Evolutionary conservation across 805 yeast species (phyloP), one percentile per base, ranked within the genome.

Genomic region (Ogataea minuta): DNA sequence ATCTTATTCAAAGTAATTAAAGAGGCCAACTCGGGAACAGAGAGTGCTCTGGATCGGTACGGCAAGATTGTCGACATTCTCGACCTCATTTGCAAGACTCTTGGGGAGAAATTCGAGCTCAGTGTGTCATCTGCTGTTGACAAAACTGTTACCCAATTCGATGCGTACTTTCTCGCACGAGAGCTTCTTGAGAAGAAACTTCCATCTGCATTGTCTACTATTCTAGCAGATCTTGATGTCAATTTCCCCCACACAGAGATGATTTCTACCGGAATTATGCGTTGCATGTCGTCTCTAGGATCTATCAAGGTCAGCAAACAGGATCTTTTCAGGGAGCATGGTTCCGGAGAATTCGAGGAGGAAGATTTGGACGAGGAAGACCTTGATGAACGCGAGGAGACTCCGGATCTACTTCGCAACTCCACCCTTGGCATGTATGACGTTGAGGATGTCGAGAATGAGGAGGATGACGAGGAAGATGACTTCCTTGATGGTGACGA

Each of bases 341-440:
- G 51, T 6, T 48, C 45, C 2, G 57, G 57, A 15, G 65, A 59
- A n/a, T 64, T 54, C 6, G 79, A 70, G 26, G 76, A 71, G 29
- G 81, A 76, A 23, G 91, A 81, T 26, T 74, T 76, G 19, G 84
- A 75, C 14, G 85, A 78, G n/a, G 78, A 74, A 19, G 87, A 81
- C 25, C 65, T 69, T 20, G 79, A 75, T 25, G 63, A 60, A 6
- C 57, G 72, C 21, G 95, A 84, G 37, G 91, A 87, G 37, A 77
- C 89, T 0, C 89, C 95, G 0, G 90, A 90, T 57, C 67, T 90
- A 54, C 79, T 91, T 61, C 70, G 83, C 27, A 90, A 93, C 57
- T 90, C 97, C 0, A 86, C 97, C 0, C 68, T 91, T 28, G 97
- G 96, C 2, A 90, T 91, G 95, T 91, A 84, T 57, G 97, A 91